Evolutionary conservation across 2,329 filamentous ascomycete genomes (phyloP).

Genomic region (Cryphonectria carpinicola): DNA sequence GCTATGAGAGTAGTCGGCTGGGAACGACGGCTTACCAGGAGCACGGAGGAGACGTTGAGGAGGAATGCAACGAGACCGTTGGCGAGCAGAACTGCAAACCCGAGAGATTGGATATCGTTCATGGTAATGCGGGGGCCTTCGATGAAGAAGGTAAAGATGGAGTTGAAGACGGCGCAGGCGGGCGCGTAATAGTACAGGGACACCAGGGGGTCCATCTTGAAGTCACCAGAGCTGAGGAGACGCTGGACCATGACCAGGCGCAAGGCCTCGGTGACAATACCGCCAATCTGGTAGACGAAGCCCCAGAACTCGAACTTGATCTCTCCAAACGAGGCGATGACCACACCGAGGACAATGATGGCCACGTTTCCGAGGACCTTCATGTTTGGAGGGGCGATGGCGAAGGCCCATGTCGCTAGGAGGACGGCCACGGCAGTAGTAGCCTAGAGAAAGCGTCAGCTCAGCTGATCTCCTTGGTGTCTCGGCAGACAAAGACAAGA

Average conservation of each 20-base stretch:
- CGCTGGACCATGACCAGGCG: slow-evolving; percentile 79
- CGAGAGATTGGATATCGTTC: slow-evolving; percentile 69
- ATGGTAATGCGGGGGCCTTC: slow-evolving; percentile 69
- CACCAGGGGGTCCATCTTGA: slow-evolving; percentile 84
- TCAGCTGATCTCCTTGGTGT: neutral
- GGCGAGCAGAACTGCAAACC: slow-evolving; percentile 67
- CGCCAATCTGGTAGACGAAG: slow-evolving; percentile 73
- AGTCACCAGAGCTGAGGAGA: slow-evolving; percentile 74
- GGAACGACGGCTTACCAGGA: slow-evolving; percentile 63
- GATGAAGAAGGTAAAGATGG: slow-evolving; percentile 68
- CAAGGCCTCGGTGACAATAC: slow-evolving; percentile 76
- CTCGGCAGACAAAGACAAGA: neutral
- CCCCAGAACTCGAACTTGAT: slow-evolving; percentile 82
- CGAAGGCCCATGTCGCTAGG: slow-evolving; percentile 80
- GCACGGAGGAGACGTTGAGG: slow-evolving; percentile 79
- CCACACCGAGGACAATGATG: slow-evolving; percentile 86
- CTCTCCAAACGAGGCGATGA: slow-evolving; percentile 89
- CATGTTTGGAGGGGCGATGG: slow-evolving; percentile 76
- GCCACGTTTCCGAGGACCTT: slow-evolving; percentile 86
- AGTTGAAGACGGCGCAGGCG: slow-evolving; percentile 77
- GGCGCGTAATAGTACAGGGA: slow-evolving; percentile 85
- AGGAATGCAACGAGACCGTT: slow-evolving; percentile 76
- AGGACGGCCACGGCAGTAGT: slow-evolving; percentile 89
- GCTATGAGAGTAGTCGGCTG: neutral
- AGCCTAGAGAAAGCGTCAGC: slow-evolving; percentile 57